phyloP scores from a whole-genome alignment of 2,329 filamentous ascomycete species.

The Sclerotinia subarctica region DNA sequence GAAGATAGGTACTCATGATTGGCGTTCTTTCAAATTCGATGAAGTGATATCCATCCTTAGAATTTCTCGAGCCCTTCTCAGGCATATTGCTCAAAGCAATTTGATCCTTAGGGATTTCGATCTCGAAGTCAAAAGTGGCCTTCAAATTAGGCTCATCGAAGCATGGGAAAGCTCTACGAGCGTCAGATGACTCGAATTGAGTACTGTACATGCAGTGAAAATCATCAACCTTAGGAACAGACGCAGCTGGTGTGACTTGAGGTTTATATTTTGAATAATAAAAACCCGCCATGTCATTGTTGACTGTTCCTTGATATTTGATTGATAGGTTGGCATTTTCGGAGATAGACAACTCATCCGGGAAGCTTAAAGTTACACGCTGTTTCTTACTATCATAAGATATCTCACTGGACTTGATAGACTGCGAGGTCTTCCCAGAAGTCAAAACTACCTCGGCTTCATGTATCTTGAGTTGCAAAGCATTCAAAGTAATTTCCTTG shows the following conservation, averaged over 20 bases:
- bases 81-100: conserved; percentile 96
- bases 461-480: conserved; percentile 76
- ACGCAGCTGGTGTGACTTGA: conserved; percentile 63
- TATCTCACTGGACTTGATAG: conserved; percentile 62
- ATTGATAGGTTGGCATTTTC: conserved; percentile 66
- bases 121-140: conserved; percentile 88
- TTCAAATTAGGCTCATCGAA: conserved; percentile 98
- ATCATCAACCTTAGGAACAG: conserved; percentile 70
- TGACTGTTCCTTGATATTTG: conserved; percentile 76
- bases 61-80: conserved; percentile 64
- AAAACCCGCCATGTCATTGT: conserved; percentile 90
- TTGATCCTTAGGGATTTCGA: conserved; percentile 86
- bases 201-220: conserved; percentile 83
- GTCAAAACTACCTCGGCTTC: conserved; percentile 60
- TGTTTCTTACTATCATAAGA: conserved; percentile 81
- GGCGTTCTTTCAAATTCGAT: conserved; percentile 82
- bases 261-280: conserved; percentile 95
- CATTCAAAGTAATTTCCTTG: conserved; percentile 78
- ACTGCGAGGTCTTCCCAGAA: conserved; percentile 52
- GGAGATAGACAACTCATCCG: conserved; percentile 64
- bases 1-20: conserved; percentile 81
- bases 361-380: conserved; percentile 75
- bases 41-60: conserved; percentile 62
- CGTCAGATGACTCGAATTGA: conserved; percentile 96
- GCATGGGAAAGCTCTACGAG: conserved; percentile 91